Percentiles rank a stretch among this genome's conserved stretches.
Evolutionary conservation across 2,329 filamentous ascomycete species (phyloP).

Genomic region (Tolypocladium cylindrosporum): DNA sequence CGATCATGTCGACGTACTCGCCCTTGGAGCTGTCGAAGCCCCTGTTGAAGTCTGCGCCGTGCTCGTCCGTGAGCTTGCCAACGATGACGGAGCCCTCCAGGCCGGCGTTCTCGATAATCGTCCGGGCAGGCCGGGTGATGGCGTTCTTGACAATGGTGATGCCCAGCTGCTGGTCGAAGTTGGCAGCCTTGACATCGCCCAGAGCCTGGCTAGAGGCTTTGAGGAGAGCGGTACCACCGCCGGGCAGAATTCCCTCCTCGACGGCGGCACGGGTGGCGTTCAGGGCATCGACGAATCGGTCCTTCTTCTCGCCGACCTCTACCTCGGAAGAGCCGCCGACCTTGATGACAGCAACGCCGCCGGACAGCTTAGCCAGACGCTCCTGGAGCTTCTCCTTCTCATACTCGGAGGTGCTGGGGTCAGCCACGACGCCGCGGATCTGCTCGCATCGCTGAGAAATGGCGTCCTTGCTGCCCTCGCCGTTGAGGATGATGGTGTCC

Average conservation of each 20-base stretch:
- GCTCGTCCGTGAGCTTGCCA: conserved; percentile 96
- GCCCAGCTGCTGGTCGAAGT: conserved; percentile 99
- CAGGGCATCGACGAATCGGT: conserved; percentile 94
- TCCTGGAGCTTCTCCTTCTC: conserved; percentile 99
- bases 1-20: conserved; percentile 98
- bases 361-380: conserved; percentile 97
- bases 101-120: conserved; percentile 96
- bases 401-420: conserved; percentile 93
- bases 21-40: conserved; percentile 94
- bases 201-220: conserved; percentile 93
- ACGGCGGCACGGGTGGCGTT: conserved; percentile 97
- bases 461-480: conserved; percentile 86
- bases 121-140: conserved; percentile 89
- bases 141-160: conserved; percentile 96
- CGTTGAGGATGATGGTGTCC: conserved; percentile 97
- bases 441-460: conserved; percentile 96
- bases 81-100: conserved; percentile 93
- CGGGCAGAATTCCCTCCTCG: conserved; percentile 97
- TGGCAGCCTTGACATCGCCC: conserved; percentile 69
- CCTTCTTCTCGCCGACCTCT: conserved; percentile 99
- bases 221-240: conserved; percentile 94
- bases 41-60: conserved; percentile 87
- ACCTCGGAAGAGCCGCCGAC: conserved; percentile 96
- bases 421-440: conserved; percentile 92
- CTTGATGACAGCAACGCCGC: conserved; percentile 98